phyloP scores from a whole-genome alignment of 495 filamentous ascomycete species.

The Penicillium atrosanguineum region DNA sequence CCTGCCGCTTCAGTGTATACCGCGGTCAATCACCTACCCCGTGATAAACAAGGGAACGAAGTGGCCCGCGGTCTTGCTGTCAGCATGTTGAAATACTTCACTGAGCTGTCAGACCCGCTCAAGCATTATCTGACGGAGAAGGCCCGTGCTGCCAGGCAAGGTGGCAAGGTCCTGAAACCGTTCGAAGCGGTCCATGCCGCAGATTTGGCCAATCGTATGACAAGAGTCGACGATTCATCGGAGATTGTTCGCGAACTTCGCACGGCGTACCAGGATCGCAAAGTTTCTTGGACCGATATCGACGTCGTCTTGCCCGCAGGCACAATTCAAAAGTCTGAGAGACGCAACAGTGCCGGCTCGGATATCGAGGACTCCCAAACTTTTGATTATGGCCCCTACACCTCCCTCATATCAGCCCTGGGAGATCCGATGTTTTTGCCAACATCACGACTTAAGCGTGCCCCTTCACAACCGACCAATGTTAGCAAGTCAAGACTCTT shows the following conservation, averaged over 20 bases:
- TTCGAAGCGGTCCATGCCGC: constrained; percentile 94
- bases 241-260: constrained; percentile 71
- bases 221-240: constrained; percentile 67
- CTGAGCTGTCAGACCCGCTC: constrained; percentile 73
- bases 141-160: constrained; percentile 30
- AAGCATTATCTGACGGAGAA: constrained; percentile 54
- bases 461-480: constrained; percentile 80
- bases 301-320: constrained; percentile 81
- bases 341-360: constrained; percentile 34
- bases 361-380: constrained; percentile 56
- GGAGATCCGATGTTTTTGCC: constrained; percentile 84
- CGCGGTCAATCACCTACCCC: constrained; percentile 86
- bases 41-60: constrained; percentile 91
- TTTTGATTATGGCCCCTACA: constrained; percentile 71
- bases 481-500: constrained; percentile 71
- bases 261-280: constrained; percentile 70
- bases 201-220: constrained; percentile 79
- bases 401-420: constrained; percentile 68
- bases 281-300: constrained; percentile 78
- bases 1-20: constrained; percentile 93
- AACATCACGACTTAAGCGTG: constrained; percentile 79
- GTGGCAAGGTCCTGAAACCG: constrained; percentile 53
- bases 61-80: constrained; percentile 86
- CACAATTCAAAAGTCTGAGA: constrained; percentile 53
- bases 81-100: constrained; percentile 88